Base-by-base conservation (phyloP, 306 rosid genomes). In the Vachellia collinsii region DNA sequence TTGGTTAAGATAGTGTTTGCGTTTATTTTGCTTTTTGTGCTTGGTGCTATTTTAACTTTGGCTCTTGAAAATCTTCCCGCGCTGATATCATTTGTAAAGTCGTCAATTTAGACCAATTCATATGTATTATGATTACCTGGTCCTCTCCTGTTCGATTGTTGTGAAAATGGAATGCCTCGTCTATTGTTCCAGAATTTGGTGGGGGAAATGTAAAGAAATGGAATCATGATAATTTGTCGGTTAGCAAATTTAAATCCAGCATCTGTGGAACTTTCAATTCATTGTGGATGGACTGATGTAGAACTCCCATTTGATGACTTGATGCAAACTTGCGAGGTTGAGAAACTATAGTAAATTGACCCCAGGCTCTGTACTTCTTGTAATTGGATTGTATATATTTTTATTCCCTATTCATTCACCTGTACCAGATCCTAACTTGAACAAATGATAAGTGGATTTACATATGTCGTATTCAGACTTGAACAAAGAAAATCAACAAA, bases 21-120 rank as follows among this genome's bases (percentile, higher is more conserved):
- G 82, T 88, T 90, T 79, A 39, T 83, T 82, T 78, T 91, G 70
- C 80, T 90, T 37, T 93, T 93, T 81, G 82, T 88, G 11, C 88
- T 93, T 16, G 93, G 89, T 66, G 90, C 91, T 70, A 69, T 89
- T 61, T 84, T 91, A 69, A 88, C 98, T 8, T 54, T 88, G 80
- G 84, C 88, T 84, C 94, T 93, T 16, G 97, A 93, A 72, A 86
- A 86, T 84, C 91, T 93, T 82, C 98, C 97, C 54, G 53, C 34
- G 14, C 36, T 93, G 61, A 77, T 93, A 71, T 48, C 80, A 58
- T 86, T 66, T 80, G 56, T 85, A 20, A 78, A 79, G 48, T 85
- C 86, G 74, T 77, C 75, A 41, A 22, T 78, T 22, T 87, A 56
- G 48, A 62, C 36, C 46, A 46, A 70, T 56, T 37, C 22, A 11